Base-by-base conservation (phyloP, 129 eudicot genomes). In the Oenanthe sinensis region DNA sequence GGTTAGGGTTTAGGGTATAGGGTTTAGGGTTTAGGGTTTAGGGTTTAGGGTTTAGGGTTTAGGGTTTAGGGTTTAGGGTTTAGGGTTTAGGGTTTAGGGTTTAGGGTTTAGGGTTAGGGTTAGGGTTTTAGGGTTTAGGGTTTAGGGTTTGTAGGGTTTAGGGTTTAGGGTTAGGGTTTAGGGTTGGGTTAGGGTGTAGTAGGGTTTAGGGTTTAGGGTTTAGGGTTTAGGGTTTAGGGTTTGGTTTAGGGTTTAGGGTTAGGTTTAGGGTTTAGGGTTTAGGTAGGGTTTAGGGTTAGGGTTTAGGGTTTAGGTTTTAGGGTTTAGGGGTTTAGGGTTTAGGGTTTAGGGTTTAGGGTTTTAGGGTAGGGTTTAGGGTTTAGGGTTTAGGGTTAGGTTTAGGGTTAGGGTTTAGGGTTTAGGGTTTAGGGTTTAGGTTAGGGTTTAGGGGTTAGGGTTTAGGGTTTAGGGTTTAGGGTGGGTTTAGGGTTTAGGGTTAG, bases 121-220 rank as follows among this genome's bases (percentile, higher is more conserved):
- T 77, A 6, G n/a, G 80, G 28, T 36, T 40, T 40, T 40, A 40
- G 39, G 62, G 68, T 39, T 77, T 76, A 50, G 70, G 79, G 79
- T 50, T 76, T 77, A 58, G 74, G 80, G 80, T 60, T 77, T n/a
- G n/a, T 77, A 58, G 74, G 80, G 80, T 44, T 77, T 77, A 60
- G 74, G 80, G 80, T 33, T 77, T 77, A 77, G 80, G 80, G 80
- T 77, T 77, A 77, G 80, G 80, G 80, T 49, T 58, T 77, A 49
- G 80, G 70, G 80, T 77, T n/a, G n/a, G n/a, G n/a, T 77, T 60
- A 60, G 80, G 80, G 49, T 77, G 55, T 77, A 77, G 70, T 77
- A 54, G 26, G 71, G 80, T 69, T 63, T 77, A 45, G 4, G 71
- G 80, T 55, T 77, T 77, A 17, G 52, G 68, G 80, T 55, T 77